Base-by-base conservation (phyloP, 2,329 filamentous ascomycete species). In the Alternaria atra region DNA sequence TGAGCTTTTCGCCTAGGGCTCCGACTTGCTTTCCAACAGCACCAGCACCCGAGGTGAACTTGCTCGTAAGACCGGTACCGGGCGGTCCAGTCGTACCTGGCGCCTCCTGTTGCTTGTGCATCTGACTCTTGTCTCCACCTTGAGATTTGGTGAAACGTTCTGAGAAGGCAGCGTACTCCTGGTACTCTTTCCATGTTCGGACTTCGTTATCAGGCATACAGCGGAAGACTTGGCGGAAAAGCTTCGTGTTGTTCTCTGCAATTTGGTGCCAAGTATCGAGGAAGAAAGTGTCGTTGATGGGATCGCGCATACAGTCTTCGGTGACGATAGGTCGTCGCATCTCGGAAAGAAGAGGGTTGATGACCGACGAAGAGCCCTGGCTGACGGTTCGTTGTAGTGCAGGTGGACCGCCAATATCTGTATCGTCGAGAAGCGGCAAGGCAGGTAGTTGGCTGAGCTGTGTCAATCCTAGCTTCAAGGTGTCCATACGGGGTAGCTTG, bases 201-300 rank as follows among this genome's bases (percentile, higher is more conserved):
- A 97, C 95, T 74, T 97, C 93, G 52, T 90, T 97, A 77, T 99
- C 95, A 1, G 95, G 95, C 91, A 97, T 96, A 79, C 94, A 97
- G 47, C 94, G 89, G 83, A 99, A 99, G 8, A 99, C 94, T 63
- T 91, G 89, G 32, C 95, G 91, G 81, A 92, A 99, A 48, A 99
- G 86, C 75, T 93, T 94, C 3, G 95, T 99, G 77, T 99, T 99
- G 82, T 98, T 98, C 65, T 91, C 89, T 1, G 95, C 95, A 54
- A 93, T 89, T 17, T 89, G 86, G 66, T 90, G 89, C 96, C 96
- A 99, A 2, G 92, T 89, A 64, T 97, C 91, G 46, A 95, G 87
- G 75, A 92, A 91, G 79, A 99, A 99, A 1, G 85, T 82, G 55
- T 92, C 86, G 59, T 90, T 89, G 40, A 99, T 81, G 0, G 96